Conservation (phyloP, 1,139 yeast species). For the Dujonia santamariae region DNA sequence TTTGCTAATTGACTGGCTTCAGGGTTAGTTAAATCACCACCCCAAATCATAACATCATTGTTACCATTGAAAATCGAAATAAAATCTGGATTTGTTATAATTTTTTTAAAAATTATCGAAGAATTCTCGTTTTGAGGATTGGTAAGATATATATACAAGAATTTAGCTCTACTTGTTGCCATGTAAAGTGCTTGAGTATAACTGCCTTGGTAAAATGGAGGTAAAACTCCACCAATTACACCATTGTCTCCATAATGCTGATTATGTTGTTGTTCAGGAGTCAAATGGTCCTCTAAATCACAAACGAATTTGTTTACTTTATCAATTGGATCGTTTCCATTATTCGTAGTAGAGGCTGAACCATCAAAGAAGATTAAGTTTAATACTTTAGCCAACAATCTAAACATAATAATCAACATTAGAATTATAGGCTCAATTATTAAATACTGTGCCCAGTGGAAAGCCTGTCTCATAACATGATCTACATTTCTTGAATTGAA, state of each 20-base stretch:
- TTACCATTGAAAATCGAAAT: conserved; percentile 37
- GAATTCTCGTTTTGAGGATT: conserved; percentile 71
- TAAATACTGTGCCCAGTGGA: conserved; percentile 17
- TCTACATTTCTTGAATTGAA: conserved; percentile 5
- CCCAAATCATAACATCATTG: conserved; percentile 64
- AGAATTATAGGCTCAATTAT: conserved; percentile 30
- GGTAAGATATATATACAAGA: conserved; percentile 71
- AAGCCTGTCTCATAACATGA: neutral
- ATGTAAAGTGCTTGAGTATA: conserved; percentile 70
- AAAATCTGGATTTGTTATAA: conserved; percentile 55
- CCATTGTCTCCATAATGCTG: conserved; percentile 2
- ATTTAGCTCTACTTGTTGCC: conserved; percentile 66
- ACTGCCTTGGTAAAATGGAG: conserved; percentile 66
- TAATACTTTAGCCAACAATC: conserved; percentile 23
- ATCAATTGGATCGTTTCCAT: conserved; percentile 25
- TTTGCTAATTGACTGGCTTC: conserved; percentile 86
- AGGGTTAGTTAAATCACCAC: conserved; percentile 75
- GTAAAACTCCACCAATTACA: conserved; percentile 16
- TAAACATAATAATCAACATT: conserved; percentile 20
- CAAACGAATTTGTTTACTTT: conserved; percentile 33
- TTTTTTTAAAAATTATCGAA: conserved; percentile 49
- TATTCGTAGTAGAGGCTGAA: neutral
- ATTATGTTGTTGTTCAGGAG: conserved; percentile 15
- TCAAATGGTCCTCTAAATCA: conserved; percentile 33
- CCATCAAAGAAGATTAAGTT: conserved; percentile 29